Evolutionary conservation across 2,329 filamentous ascomycete species (phyloP).

Genomic region (Rhexocercosporidium sp.): DNA sequence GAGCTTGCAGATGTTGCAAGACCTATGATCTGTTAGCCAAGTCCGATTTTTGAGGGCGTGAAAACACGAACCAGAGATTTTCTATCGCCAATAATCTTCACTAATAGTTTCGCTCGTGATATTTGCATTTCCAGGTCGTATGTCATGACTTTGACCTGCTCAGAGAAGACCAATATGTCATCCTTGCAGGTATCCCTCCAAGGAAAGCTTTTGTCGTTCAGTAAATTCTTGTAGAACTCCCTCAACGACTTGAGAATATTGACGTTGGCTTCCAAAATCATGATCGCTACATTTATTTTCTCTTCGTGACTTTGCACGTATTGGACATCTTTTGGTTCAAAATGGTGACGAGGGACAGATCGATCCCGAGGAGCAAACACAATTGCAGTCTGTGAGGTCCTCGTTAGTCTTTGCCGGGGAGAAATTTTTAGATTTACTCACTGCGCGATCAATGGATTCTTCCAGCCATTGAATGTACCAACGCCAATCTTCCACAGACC

Average conservation of each 20-base stretch:
- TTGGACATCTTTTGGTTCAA: slow-evolving; percentile 41
- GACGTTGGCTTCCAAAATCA: slow-evolving; percentile 46
- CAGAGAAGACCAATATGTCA: slow-evolving; percentile 39
- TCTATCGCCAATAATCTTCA: slow-evolving; percentile 44
- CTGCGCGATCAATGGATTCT: slow-evolving; percentile 36
- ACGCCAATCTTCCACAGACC: slow-evolving; percentile 50
- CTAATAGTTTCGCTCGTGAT: slow-evolving; percentile 43
- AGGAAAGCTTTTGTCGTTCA: slow-evolving; percentile 36
- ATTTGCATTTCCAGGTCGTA: slow-evolving; percentile 46
- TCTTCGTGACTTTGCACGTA: slow-evolving; percentile 47
- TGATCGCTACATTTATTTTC: slow-evolving; percentile 43
- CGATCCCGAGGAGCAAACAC: not conserved
- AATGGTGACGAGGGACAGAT: slow-evolving; percentile 15
- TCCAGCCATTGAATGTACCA: slow-evolving; percentile 49
- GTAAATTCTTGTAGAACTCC: slow-evolving; percentile 40
- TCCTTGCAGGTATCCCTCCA: slow-evolving; percentile 15
- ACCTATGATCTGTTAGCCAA: slow-evolving; percentile 33
- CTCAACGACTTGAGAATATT: slow-evolving; percentile 44
- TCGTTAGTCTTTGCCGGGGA: not conserved
- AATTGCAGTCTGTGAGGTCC: slow-evolving; percentile 34
- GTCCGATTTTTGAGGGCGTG: not conserved
- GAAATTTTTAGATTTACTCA: not conserved
- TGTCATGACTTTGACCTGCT: slow-evolving; percentile 44
- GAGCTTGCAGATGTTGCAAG: slow-evolving; percentile 43
- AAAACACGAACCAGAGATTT: slow-evolving; percentile 42